A percentile compares a stretch with the other conserved stretches of the same genome.
Conservation (phyloP, 345 rosid species). For the Diplotaxis tenuifolia region DNA sequence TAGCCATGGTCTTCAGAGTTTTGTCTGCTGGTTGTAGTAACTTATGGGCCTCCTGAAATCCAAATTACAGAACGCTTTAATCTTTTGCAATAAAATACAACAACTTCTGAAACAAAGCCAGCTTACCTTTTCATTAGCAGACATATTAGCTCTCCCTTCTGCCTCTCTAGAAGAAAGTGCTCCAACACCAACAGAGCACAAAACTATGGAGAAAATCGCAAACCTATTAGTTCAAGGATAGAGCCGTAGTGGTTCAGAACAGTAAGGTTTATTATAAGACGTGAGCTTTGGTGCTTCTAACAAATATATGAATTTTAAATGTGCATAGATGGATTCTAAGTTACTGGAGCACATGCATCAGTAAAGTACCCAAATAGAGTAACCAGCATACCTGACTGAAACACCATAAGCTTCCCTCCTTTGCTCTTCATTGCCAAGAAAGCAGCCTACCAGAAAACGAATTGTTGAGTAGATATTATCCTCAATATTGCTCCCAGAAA, state of each 20-base stretch:
- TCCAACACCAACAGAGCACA: conserved; percentile 93
- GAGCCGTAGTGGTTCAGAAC: background rate
- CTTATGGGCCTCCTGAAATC: conserved; percentile 84
- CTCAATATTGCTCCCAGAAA: background rate
- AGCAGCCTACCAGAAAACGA: conserved; percentile 60
- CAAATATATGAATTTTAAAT: background rate
- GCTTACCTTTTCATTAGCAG: conserved; percentile 85
- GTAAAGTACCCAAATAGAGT: background rate
- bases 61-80: background rate
- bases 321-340: background rate
- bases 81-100: conserved; percentile 10
- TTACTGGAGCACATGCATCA: conserved; percentile 8
- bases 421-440: conserved; percentile 89
- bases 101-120: background rate
- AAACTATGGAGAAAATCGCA: conserved; percentile 44
- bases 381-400: conserved; percentile 72
- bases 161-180: conserved; percentile 96
- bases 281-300: background rate
- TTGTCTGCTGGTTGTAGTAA: conserved; percentile 92
- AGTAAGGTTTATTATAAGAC: background rate
- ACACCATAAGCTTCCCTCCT: conserved; percentile 93
- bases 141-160: conserved; percentile 81
- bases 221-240: conserved; percentile 9
- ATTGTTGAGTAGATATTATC: conserved; percentile 11
- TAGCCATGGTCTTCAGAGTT: conserved; percentile 86